Evolutionary conservation across 129 eudicot genomes (phyloP).

Genomic region (Arctium minus): DNA sequence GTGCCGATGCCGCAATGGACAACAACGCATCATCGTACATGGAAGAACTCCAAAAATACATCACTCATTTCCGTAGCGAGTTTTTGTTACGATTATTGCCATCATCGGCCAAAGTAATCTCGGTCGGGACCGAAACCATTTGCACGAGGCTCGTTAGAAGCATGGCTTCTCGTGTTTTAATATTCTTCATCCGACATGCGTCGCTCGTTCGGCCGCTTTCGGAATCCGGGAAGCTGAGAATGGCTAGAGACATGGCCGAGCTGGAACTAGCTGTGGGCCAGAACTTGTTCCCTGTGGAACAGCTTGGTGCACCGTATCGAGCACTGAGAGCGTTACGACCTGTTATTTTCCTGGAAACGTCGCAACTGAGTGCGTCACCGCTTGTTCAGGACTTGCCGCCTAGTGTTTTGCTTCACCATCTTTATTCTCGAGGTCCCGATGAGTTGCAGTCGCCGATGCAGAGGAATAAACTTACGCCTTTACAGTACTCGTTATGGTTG

Average conservation of each 20-base stretch:
- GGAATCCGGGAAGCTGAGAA: conserved; percentile 86
- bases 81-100: conserved; percentile 73
- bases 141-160: conserved; percentile 68
- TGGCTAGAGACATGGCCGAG: conserved; percentile 98
- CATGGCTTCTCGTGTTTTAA: conserved; percentile 90
- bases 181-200: conserved; percentile 80
- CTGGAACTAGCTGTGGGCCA: conserved; percentile 86
- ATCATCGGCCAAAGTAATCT: conserved; percentile 45
- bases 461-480: conserved; percentile 72
- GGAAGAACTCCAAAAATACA: conserved; percentile 84
- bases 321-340: conserved; percentile 96
- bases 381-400: conserved; percentile 80
- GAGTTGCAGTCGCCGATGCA: conserved; percentile 90
- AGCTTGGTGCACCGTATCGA: conserved; percentile 91
- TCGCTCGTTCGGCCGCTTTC: conserved; percentile 84
- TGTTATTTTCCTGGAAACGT: conserved; percentile 72
- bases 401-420: conserved; percentile 84
- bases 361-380: conserved; percentile 70
- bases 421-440: conserved; percentile 84
- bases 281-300: conserved; percentile 87
- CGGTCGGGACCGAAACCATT: conserved; percentile 62
- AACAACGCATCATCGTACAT: conserved; percentile 83
- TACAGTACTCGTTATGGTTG: conserved; percentile 85
- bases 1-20: conserved; percentile 78
- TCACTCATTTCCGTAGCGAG: conserved; percentile 68